Evolutionary conservation across 176 grass and related monocot genomes (phyloP), one percentile per base, ranked within the genome.

Genomic region (Aechmea fasciata): DNA sequence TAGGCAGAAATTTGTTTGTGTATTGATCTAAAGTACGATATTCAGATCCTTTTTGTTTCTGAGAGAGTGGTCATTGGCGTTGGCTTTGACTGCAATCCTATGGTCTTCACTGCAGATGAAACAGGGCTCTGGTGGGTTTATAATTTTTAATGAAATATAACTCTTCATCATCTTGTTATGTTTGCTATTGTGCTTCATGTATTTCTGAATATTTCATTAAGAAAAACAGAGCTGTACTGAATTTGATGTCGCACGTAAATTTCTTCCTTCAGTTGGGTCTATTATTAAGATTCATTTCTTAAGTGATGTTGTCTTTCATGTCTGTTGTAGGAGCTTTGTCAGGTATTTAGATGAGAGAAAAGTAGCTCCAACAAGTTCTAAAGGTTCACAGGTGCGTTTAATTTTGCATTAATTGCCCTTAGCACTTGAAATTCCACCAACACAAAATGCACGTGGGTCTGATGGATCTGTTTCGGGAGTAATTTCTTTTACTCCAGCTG

Each of bases 31-130:
- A 11, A 67, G 61, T 23, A 64, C 48, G 24, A 76, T 49, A 87
- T 71, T 72, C 87, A 99, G 95, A 81, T 99, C 77, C 84, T 94
- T 67, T 99, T 99, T 84, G 52, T 90, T 78, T 93, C 89, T 86
- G 95, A 94, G 76, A 83, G 75, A 73, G 79, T 81, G 72, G 75
- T 87, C 28, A 79, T 99, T 82, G 95, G 90, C 76, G 95, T 90
- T 6, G 95, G 95, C 65, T 99, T 99, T 88, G 95, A 99, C 70
- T 99, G 87, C 90, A 99, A 99, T 71, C 95, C 95, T 64, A 73
- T 94, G 87, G 75, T 99, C 72, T 99, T 99, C 57, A 64, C 77
- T 81, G 71, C 86, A 69, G 95, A 99, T 78, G 86, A 90, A 71
- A 94, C 90, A 80, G 95, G 95, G 51, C 72, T 99, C 52, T 99